Conservation (phyloP, 176 grass and related monocot genomes). For the barley (Hordeum vulgare) region DNA sequence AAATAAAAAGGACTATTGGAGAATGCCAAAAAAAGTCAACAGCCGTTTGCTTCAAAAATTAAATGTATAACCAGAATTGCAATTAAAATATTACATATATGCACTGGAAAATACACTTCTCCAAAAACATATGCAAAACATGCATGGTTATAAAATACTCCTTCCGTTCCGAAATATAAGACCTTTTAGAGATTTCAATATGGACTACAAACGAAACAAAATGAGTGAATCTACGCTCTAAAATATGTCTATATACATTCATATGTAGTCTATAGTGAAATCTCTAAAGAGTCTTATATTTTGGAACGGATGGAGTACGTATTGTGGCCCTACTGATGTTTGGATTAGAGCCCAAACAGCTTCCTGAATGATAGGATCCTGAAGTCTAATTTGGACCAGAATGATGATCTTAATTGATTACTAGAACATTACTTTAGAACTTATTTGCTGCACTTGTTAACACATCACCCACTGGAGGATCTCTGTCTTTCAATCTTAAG, state of each 20-base stretch:
- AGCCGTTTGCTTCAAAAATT: too few species aligned
- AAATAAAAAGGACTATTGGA: too few species aligned
- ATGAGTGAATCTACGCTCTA: too few species aligned
- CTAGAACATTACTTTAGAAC: not conserved
- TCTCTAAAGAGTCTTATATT: too few species aligned
- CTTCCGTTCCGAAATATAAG: too few species aligned
- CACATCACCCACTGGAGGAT: not conserved
- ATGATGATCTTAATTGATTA: not conserved
- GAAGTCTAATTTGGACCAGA: not conserved
- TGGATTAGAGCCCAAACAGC: slow-evolving; percentile 26
- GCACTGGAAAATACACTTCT: not conserved
- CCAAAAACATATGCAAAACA: not conserved
- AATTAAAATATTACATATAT: not conserved
- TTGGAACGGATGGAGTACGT: too few species aligned
- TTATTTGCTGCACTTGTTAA: slow-evolving; percentile 3
- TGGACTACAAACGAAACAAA: too few species aligned
- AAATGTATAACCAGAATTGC: not conserved
- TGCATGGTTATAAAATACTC: too few species aligned
- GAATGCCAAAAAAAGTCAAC: too few species aligned
- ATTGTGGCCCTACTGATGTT: not conserved
- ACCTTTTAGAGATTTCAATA: too few species aligned
- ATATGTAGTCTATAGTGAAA: too few species aligned
- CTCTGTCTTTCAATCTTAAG: not conserved
- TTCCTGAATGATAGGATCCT: not conserved
- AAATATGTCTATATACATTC: too few species aligned